Evolutionary conservation across 805 yeast species (phyloP), one percentile per base, ranked within the genome.

Genomic region (Priceomyces haplophilus): DNA sequence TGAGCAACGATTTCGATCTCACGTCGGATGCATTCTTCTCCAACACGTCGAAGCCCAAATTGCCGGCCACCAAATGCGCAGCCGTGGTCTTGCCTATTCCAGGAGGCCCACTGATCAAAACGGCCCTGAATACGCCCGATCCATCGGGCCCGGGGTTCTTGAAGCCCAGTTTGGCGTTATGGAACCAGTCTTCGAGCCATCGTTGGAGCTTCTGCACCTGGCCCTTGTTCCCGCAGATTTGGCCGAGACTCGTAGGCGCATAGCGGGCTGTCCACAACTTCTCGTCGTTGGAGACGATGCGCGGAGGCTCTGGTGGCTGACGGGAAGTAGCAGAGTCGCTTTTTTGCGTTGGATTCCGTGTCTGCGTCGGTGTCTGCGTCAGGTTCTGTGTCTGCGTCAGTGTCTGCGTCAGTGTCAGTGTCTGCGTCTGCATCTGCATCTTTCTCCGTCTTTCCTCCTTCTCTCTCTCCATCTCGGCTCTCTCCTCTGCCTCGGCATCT

Each of bases 221-320:
- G 3, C 86, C 79, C 61, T 87, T 88, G 61, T 90, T 90, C 47
- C 99, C 99, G 65, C 97, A 90, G 19, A 93, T 79, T 50, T 91
- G 97, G 31, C 71, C 69, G 36, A 85, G 46, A 29, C 73, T 72
- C 1, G 79, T 76, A 7, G 99, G 99, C 0, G 98, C 98, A 62
- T 93, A 88, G 59, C 82, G 88, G 3, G 80, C 84, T 0, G 99
- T 93, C 99, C 99, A 93, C 44, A 93, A 67, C 53, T 83, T 83
- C 42, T 82, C 87, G 39, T 73, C 70, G 47, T 76, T 76, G 2
- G 76, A 61, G 25, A 73, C 68, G 33, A 62, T 69, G 17, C 69
- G 50, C 1, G 62, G 61, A 20, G 51, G 27, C 40, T 50, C 54
- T 7, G 49, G 47, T 19, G 32, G 20, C 12, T 19, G 13, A 36